Evolutionary conservation across 345 rosid genomes (phyloP).

Genomic region (Nephelium lappaceum): DNA sequence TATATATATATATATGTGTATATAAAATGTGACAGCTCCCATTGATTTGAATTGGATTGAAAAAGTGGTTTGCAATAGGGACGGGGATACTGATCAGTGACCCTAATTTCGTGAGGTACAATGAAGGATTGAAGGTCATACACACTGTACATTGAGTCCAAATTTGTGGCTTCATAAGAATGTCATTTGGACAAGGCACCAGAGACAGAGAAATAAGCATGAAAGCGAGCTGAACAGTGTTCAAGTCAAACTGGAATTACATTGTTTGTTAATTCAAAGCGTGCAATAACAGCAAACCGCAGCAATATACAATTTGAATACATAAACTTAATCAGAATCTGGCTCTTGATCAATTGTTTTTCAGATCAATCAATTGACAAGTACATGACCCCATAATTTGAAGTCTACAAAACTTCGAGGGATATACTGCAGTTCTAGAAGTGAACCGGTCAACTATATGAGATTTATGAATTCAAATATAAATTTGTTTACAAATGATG

Average conservation of each 20-base stretch:
- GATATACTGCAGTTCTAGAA: neutral
- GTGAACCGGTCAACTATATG: no score
- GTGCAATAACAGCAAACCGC: neutral
- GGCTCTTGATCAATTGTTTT: neutral
- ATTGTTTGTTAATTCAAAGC: neutral
- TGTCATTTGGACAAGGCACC: neutral
- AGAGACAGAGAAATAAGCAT: neutral
- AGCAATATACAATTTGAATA: neutral
- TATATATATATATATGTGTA: no score
- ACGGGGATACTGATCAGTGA: no score
- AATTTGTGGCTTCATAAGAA: neutral
- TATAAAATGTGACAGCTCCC: no score
- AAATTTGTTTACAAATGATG: no score
- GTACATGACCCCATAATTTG: neutral
- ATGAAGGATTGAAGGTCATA: no score
- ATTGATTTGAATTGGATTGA: no score
- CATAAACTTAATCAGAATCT: neutral
- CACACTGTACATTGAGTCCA: neutral
- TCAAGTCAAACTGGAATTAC: neutral
- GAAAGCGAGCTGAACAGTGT: neutral
- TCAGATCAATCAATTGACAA: neutral
- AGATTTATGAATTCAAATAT: no score
- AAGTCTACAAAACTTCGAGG: neutral
- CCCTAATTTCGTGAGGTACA: no score
- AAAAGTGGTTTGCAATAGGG: no score